Evolutionary conservation across 805 yeast species (phyloP), one percentile per base, ranked within the genome.

Genomic region (Blastobotrys terrestris): DNA sequence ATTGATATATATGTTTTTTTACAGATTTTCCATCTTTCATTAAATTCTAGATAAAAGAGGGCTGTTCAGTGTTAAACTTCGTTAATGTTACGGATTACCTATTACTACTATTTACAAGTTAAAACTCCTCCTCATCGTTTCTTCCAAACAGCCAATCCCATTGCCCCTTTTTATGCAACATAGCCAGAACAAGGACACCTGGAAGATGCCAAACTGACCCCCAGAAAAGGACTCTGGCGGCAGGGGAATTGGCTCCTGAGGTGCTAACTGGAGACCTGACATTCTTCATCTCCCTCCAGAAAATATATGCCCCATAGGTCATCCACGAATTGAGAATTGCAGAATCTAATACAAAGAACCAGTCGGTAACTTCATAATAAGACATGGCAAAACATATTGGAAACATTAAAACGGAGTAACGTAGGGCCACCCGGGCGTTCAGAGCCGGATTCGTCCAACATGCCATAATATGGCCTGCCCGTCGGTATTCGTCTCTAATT

Each of bases 401-500:
- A 69, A 94, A 87, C 97, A 94, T 90, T 54, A 87, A 72, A n/a
- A 92, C 57, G 0, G 98, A 85, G 65, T 94, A 92, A 46, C 99
- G 74, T 49, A 94, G 75, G 1, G 97, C 91, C 0, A 94, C 99
- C 48, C 99, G 75, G 0, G 98, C 97, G 66, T 94, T 94, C 49
- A 94, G 72, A 53, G 79, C 80, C 2, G 99, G 99, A 63, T 92
- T 87, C 57, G 84, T 91, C 72, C 87, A 91, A 0, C 96, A 95
- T 0, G 97, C 79, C 99, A 94, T 94, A n/a, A 89, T 90, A 68
- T 94, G 94, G 0, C 99, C 99, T 0, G 99, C 99, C 47, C 77
- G 75, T 61, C 85, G 84, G 66, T 94, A 94, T 65, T 94, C 97
- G 52, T 83, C 84, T 48, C 90, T 84, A 54, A 94, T 83, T 60